Evolutionary conservation across 2,329 filamentous ascomycete species (phyloP), one percentile per base, ranked within the genome.

Genomic region (Elsinoe batatas): DNA sequence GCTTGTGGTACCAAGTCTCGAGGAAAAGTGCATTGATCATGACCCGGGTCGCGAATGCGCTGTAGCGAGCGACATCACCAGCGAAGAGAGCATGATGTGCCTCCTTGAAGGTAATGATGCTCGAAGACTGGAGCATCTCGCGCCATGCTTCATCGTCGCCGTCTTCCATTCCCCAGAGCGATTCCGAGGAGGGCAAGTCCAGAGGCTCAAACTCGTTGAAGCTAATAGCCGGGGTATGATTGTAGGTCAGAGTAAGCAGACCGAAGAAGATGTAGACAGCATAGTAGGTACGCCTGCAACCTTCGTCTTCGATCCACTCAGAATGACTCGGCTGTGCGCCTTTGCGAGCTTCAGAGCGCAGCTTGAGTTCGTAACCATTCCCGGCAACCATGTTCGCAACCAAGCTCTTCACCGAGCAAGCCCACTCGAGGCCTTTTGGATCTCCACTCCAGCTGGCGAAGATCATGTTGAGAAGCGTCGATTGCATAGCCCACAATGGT

Each of bases 201-300:
- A 97, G 74, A 56, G 91, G 88, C 68, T 97, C 93, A 61, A 98
- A 95, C 70, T 97, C 93, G 69, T 96, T 95, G 77, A 96, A 96
- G 72, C 88, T 91, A 75, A 98, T 96, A 32, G 91, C 91, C 11
- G 93, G 93, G 1, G 91, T 97, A 72, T 97, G 93, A 69, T 97
- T 97, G 79, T 94, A 98, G 0, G 91, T 94, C 71, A 98, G 72
- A 0, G 93, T 97, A 64, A 97, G 74, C 65, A 97, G 79, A 56
- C 93, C 93, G 67, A 97, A 97, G 80, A 97, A 97, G 71, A 97
- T 95, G 76, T 97, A 98, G 58, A 97, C 93, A 1, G 93, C 91
- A 65, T 95, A 98, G 74, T 97, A 98, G 1, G 93, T 97, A 59
- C 93, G 88, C 58, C 91, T 84, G 70, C 93, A 96, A 51, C 91